Conservation (phyloP, 805 yeast species). For the Cyberlindnera americana region DNA sequence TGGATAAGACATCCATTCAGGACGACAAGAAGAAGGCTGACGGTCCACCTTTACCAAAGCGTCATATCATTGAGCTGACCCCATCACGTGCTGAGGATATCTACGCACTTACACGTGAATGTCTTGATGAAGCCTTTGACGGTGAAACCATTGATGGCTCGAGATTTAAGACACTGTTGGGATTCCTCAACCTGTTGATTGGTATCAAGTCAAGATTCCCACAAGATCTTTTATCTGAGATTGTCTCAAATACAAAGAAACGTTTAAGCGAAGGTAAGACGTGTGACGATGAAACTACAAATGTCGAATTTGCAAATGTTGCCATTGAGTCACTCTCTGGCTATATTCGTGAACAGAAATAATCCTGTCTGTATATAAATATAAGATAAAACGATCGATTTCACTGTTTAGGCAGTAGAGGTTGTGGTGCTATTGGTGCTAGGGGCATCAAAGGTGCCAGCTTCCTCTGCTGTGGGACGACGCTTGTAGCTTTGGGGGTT, state of each 20-base stretch:
- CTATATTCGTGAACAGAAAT: slow-evolving; percentile 10
- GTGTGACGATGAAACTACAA: slow-evolving; percentile 10
- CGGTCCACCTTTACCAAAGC: slow-evolving; percentile 39
- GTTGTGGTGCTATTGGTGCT: not conserved
- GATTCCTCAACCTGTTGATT: slow-evolving; percentile 53
- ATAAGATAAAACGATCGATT: too few species aligned
- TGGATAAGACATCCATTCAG: slow-evolving; percentile 11
- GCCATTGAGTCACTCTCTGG: slow-evolving; percentile 10
- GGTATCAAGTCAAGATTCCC: slow-evolving; percentile 34
- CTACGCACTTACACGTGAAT: slow-evolving; percentile 37
- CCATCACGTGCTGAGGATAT: slow-evolving; percentile 41
- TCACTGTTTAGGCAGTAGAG: slow-evolving; percentile 1
- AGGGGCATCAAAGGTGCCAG: not conserved
- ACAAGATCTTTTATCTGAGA: slow-evolving; percentile 25
- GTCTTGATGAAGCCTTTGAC: slow-evolving; percentile 31
- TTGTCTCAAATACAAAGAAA: slow-evolving; percentile 29
- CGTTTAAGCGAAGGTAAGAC: slow-evolving; percentile 14
- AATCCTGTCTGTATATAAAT: not conserved
- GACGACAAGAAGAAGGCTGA: slow-evolving; percentile 3
- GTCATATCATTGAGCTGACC: slow-evolving; percentile 42
- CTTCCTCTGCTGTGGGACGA: not conserved
- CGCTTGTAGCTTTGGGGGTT: slow-evolving; percentile 7
- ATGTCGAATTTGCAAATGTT: slow-evolving; percentile 14
- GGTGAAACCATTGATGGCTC: slow-evolving; percentile 24
- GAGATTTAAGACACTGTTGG: slow-evolving; percentile 42